Evolutionary conservation across 2,329 filamentous ascomycete genomes (phyloP).

Genomic region (Fusarium austroafricanum): DNA sequence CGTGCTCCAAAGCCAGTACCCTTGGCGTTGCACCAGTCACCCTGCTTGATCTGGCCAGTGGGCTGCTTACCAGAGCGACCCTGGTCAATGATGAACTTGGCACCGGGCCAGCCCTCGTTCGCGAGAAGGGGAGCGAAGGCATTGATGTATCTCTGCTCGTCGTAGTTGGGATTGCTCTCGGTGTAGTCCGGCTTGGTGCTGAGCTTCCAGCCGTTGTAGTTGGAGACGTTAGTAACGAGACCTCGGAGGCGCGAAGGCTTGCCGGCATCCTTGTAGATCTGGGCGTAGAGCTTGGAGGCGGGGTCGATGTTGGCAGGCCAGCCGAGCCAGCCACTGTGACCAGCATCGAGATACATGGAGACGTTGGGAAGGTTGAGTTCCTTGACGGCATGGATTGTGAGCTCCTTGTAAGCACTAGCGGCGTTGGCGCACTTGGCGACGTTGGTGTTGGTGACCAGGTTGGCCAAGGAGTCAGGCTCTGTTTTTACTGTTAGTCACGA

Average conservation of each 20-base stretch:
- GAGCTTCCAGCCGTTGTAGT: conserved; percentile 65
- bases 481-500: not conserved
- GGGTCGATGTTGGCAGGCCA: conserved; percentile 65
- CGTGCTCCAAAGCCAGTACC: conserved; percentile 73
- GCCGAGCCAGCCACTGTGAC: conserved; percentile 69
- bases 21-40: conserved; percentile 75
- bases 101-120: conserved; percentile 55
- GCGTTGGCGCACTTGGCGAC: conserved; percentile 63
- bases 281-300: conserved; percentile 60
- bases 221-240: conserved; percentile 68
- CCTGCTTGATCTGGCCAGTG: conserved; percentile 70
- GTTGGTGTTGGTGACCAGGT: conserved; percentile 67
- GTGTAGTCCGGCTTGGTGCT: conserved; percentile 59
- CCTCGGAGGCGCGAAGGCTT: conserved; percentile 63
- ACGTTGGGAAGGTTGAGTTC: conserved; percentile 67
- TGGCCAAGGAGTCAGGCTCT: conserved; percentile 70
- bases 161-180: conserved; percentile 60
- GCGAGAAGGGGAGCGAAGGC: conserved; percentile 74
- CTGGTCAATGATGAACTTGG: conserved; percentile 62
- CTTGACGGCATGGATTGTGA: conserved; percentile 63
- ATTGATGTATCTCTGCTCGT: conserved; percentile 67
- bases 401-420: conserved; percentile 60
- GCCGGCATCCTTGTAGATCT: conserved; percentile 63
- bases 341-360: conserved; percentile 68
- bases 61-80: conserved; percentile 69